Percentiles rank a stretch among this genome's conserved stretches.
These are phyloP conservation scores for Ilex aquifolium DNA, from an alignment of 257 asterid genomes.

Conservation along the genomic window DNA sequence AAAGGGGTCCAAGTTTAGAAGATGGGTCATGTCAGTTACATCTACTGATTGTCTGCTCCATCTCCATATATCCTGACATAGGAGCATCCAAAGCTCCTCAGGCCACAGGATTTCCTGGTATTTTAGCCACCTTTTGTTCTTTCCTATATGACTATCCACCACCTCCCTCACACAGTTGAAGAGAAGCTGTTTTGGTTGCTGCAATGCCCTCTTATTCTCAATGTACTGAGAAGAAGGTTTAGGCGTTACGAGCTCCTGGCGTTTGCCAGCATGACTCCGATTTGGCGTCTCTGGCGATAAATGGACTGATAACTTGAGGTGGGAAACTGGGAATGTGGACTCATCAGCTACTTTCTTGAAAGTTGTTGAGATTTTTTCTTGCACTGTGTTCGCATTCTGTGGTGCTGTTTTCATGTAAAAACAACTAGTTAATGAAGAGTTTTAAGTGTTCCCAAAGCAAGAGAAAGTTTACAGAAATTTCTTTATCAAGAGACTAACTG, in stretches of 20 bases:
- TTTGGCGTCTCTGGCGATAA: background rate
- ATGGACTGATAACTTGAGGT: slow-evolving; percentile 9
- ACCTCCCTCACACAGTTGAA: slow-evolving; percentile 60
- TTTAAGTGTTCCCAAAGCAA: background rate
- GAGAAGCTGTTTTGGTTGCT: slow-evolving; percentile 44
- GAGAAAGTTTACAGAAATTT: background rate
- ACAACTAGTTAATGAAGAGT: background rate
- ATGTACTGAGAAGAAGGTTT: slow-evolving; percentile 28
- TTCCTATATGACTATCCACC: slow-evolving; percentile 35
- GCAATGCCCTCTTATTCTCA: slow-evolving; percentile 51
- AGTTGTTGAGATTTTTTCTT: slow-evolving; percentile 21
- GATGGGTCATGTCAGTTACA: slow-evolving; percentile 29
- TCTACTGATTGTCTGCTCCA: slow-evolving; percentile 66
- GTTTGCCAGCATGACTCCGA: background rate
- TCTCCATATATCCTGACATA: slow-evolving; percentile 49
- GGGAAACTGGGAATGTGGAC: slow-evolving; percentile 9
- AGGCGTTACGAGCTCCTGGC: slow-evolving; percentile 1
- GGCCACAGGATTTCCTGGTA: slow-evolving; percentile 44
- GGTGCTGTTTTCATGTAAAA: slow-evolving; percentile 15
- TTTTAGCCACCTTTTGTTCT: slow-evolving; percentile 21
- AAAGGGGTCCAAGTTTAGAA: slow-evolving; percentile 31
- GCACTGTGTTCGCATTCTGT: slow-evolving; percentile 14
- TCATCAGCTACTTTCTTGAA: background rate
- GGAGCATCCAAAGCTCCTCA: slow-evolving; percentile 58
- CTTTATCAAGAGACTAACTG: slow-evolving; percentile 20